These are phyloP conservation scores for Xylariales sp. DNA, from an alignment of 2,329 filamentous ascomycete genomes.

Conservation along the genomic window DNA sequence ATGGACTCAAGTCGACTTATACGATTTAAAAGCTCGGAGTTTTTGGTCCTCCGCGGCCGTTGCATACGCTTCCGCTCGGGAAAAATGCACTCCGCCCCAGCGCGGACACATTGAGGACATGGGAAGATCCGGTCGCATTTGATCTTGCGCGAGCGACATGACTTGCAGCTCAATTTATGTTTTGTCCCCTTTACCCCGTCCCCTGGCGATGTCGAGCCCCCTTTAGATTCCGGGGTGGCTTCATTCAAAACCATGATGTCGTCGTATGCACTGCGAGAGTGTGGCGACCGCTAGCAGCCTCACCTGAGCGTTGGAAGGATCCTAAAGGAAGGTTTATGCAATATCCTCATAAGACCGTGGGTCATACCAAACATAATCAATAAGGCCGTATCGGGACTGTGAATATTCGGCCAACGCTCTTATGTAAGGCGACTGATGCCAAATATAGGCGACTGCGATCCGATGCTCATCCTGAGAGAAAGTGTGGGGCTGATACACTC, in stretches of 20 bases:
- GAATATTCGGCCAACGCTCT: no score
- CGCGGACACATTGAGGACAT: conserved; percentile 48
- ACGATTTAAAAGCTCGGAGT: conserved; percentile 38
- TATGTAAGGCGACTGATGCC: no score
- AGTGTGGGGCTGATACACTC: no score
- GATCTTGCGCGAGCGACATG: conserved; percentile 60
- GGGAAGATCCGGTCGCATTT: conserved; percentile 55
- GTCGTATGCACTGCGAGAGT: no score
- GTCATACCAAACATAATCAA: no score
- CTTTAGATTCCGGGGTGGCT: conserved; percentile 3
- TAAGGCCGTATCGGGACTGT: no score
- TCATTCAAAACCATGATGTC: no score
- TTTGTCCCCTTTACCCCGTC: conserved; percentile 2
- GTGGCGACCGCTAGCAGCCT: neutral
- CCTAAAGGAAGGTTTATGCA: no score
- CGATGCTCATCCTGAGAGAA: no score
- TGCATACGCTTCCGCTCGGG: conserved; percentile 39
- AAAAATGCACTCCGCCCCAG: conserved; percentile 41
- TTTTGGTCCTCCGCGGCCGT: conserved; percentile 33
- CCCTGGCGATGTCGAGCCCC: neutral
- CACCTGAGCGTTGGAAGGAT: no score
- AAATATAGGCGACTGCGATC: no score
- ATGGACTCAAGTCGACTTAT: conserved; percentile 40
- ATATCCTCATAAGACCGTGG: no score
- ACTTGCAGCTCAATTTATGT: conserved; percentile 44